phyloP scores from a whole-genome alignment of 176 grass and related monocot genomes.

The Carex kokanica region DNA sequence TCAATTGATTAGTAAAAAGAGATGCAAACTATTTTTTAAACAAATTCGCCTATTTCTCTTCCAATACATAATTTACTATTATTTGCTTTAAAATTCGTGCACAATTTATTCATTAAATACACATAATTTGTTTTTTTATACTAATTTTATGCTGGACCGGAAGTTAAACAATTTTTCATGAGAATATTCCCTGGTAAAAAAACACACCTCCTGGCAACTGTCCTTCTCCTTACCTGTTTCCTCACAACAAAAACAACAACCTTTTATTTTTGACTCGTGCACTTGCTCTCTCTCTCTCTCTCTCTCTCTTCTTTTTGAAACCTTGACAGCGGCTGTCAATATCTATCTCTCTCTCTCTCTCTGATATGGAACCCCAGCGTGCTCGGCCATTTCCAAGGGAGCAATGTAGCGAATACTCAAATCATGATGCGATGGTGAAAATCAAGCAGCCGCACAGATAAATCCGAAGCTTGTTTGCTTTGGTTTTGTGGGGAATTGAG shows the following conservation, averaged over 20 bases:
- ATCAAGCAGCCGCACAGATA: not conserved
- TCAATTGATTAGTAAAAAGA: too few relatives aligned
- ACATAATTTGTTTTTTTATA: too few relatives aligned
- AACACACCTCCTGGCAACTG: not conserved
- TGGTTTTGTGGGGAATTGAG: conserved; percentile 23
- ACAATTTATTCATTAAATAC: too few relatives aligned
- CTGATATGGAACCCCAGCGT: not conserved
- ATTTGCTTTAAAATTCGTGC: too few relatives aligned
- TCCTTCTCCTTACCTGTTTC: not conserved
- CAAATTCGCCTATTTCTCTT: too few relatives aligned
- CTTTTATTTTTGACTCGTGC: conserved; percentile 18
- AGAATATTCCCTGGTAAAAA: not conserved
- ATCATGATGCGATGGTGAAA: not conserved
- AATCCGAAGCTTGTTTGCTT: conserved; percentile 13
- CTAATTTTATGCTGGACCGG: too few relatives aligned
- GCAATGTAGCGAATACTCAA: conserved; percentile 7
- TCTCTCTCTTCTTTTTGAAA: not conserved
- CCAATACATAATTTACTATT: too few relatives aligned
- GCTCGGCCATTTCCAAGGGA: not conserved
- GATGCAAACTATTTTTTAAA: too few relatives aligned
- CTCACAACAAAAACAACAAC: not conserved
- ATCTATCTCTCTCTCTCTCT: not conserved
- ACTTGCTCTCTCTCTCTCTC: conserved; percentile 1
- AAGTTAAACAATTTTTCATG: too few relatives aligned
- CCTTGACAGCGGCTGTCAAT: too few relatives aligned